phyloP scores from a whole-genome alignment of 257 asterid genomes.

The Phtheirospermum japonicum region DNA sequence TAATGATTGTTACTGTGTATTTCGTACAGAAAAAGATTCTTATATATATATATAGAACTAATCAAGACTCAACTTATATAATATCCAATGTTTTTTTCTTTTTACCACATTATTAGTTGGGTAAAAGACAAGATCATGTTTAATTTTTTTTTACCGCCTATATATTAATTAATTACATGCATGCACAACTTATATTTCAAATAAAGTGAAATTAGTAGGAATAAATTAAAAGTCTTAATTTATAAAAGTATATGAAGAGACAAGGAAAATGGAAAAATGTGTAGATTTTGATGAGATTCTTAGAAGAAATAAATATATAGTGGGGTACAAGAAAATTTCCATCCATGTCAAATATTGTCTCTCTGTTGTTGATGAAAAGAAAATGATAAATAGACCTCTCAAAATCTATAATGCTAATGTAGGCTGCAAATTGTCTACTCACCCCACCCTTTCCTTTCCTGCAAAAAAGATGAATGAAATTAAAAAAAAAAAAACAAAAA shows the following conservation, averaged over 20 bases:
- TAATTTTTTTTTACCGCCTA: too few species aligned
- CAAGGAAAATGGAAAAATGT: too few species aligned
- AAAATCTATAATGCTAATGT: constrained; percentile 32
- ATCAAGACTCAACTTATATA: neutral
- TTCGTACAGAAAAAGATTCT: neutral
- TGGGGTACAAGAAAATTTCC: constrained; percentile 44
- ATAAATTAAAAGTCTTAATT: too few species aligned
- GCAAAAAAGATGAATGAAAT: constrained; percentile 37
- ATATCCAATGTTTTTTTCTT: neutral
- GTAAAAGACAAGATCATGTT: too few species aligned
- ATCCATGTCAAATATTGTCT: constrained; percentile 44
- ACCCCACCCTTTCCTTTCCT: constrained; percentile 46
- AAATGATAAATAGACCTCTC: constrained; percentile 23
- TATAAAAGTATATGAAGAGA: too few species aligned
- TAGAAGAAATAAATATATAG: constrained; percentile 25
- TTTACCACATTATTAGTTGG: neutral
- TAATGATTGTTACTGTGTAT: neutral
- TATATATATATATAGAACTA: neutral
- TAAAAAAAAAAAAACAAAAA: too few species aligned
- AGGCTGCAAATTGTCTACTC: constrained; percentile 48
- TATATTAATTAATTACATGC: too few species aligned
- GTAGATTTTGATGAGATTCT: constrained; percentile 16
- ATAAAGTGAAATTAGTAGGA: too few species aligned
- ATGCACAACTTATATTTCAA: too few species aligned
- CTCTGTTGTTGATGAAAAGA: neutral